phyloP scores from a whole-genome alignment of 345 rosid genomes.

The Dipteronia dyeriana region DNA sequence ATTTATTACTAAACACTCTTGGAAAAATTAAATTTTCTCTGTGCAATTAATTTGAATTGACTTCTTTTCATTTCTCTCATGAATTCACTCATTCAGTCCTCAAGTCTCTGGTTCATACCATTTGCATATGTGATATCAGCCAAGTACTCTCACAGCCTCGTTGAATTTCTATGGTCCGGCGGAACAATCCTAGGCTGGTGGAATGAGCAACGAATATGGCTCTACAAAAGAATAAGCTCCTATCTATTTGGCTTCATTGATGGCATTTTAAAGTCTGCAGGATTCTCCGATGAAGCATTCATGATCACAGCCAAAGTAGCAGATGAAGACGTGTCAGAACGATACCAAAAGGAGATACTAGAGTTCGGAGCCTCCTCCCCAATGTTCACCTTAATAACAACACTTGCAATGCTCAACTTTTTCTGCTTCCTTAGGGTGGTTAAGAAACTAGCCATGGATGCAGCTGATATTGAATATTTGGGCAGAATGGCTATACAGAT shows the following conservation, averaged over 20 bases:
- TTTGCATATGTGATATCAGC: slow-evolving; percentile 48
- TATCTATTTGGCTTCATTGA: slow-evolving; percentile 61
- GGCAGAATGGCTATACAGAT: slow-evolving; percentile 46
- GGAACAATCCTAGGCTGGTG: slow-evolving; percentile 77
- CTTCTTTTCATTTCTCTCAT: no score
- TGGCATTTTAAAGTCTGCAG: slow-evolving; percentile 39
- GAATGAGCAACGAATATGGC: slow-evolving; percentile 76
- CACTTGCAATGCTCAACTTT: slow-evolving; percentile 61
- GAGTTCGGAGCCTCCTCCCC: slow-evolving; percentile 76
- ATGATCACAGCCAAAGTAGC: slow-evolving; percentile 67
- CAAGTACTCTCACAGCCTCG: slow-evolving; percentile 39
- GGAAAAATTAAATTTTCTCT: neutral
- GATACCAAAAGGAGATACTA: slow-evolving; percentile 61
- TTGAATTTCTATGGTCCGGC: slow-evolving; percentile 51
- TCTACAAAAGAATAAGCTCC: slow-evolving; percentile 71
- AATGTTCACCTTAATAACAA: slow-evolving; percentile 58
- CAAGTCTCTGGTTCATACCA: slow-evolving; percentile 63
- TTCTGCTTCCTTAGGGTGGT: slow-evolving; percentile 38
- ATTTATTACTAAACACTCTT: neutral
- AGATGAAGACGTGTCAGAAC: slow-evolving; percentile 47
- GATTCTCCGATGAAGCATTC: slow-evolving; percentile 52
- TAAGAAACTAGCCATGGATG: slow-evolving; percentile 11
- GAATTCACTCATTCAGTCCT: slow-evolving; percentile 42
- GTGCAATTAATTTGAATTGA: neutral
- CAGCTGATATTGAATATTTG: neutral